Percentiles rank a stretch among this genome's conserved stretches.
These are phyloP conservation scores for Erodium trifolium DNA, from an alignment of 441 rosid genomes.

Conservation along the genomic window DNA sequence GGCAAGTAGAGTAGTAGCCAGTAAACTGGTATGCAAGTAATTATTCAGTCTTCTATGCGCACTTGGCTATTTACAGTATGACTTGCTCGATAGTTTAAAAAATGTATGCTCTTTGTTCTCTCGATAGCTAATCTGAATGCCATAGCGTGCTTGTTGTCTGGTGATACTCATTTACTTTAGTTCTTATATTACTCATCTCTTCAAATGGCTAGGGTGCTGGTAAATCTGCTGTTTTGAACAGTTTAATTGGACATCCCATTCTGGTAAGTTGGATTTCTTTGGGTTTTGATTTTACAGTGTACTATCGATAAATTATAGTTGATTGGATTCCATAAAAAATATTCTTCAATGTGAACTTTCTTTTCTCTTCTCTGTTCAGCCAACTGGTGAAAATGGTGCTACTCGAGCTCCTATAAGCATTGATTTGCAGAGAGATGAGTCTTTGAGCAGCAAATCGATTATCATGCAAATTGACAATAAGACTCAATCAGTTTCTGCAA, in stretches of 20 bases:
- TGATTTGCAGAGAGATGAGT: constrained; percentile 57
- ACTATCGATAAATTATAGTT: background rate
- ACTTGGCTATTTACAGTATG: background rate
- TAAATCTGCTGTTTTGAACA: constrained; percentile 82
- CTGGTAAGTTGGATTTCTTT: constrained; percentile 44
- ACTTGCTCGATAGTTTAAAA: background rate
- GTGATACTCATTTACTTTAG: background rate
- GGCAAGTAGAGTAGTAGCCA: background rate
- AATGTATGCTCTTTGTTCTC: background rate
- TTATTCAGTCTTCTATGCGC: background rate
- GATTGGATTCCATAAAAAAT: background rate
- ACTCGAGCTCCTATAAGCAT: constrained; percentile 82
- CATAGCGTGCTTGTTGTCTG: background rate
- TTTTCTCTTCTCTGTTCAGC: constrained; percentile 35
- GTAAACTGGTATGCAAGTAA: background rate
- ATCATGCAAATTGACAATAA: constrained; percentile 72
- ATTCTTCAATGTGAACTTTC: background rate
- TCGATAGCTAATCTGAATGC: background rate
- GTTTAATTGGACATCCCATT: constrained; percentile 88
- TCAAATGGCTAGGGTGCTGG: constrained; percentile 69
- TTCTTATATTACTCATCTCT: constrained; percentile 13
- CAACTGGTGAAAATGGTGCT: constrained; percentile 96
- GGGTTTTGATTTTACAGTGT: background rate
- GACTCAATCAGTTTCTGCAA: constrained; percentile 83
- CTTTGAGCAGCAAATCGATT: constrained; percentile 66